Evolutionary conservation across 129 eudicot genomes (phyloP).

Genomic region (Pulicaria dysenterica): DNA sequence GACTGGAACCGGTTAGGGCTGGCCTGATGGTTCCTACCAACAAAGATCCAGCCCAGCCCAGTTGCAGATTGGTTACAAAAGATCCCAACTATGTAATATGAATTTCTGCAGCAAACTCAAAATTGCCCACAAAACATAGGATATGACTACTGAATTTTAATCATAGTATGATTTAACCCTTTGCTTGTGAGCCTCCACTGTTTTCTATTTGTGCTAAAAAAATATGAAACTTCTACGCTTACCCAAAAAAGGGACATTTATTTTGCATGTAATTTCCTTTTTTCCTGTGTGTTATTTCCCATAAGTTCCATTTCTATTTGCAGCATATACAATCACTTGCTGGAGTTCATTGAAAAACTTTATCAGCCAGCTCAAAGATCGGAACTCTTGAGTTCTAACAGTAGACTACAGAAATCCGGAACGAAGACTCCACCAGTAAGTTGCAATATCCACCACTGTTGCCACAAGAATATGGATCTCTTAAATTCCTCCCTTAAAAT

Average conservation of each 20-base stretch:
- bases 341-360: slow-evolving; percentile 54
- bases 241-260: neutral
- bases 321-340: slow-evolving; percentile 77
- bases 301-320: slow-evolving; percentile 4
- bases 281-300: neutral
- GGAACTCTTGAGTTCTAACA: slow-evolving; percentile 19
- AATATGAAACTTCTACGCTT: too few relatives aligned
- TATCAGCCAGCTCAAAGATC: slow-evolving; percentile 43
- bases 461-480: neutral
- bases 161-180: neutral
- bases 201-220: too few relatives aligned
- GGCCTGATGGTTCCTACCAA: too few relatives aligned
- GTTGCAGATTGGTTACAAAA: too few relatives aligned
- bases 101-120: neutral
- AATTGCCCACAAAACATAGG: neutral
- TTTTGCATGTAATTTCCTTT: slow-evolving; percentile 1
- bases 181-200: neutral
- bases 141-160: neutral
- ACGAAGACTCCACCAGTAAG: slow-evolving; percentile 48
- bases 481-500: neutral
- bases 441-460: slow-evolving; percentile 15
- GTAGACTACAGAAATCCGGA: slow-evolving; percentile 31
- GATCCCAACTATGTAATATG: too few relatives aligned
- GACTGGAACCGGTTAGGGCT: too few relatives aligned
- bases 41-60: too few relatives aligned